Percentiles rank a stretch among this genome's conserved stretches.
Conservation (phyloP, 768 basidiomycete species). For the Mycena sanguinolenta region DNA sequence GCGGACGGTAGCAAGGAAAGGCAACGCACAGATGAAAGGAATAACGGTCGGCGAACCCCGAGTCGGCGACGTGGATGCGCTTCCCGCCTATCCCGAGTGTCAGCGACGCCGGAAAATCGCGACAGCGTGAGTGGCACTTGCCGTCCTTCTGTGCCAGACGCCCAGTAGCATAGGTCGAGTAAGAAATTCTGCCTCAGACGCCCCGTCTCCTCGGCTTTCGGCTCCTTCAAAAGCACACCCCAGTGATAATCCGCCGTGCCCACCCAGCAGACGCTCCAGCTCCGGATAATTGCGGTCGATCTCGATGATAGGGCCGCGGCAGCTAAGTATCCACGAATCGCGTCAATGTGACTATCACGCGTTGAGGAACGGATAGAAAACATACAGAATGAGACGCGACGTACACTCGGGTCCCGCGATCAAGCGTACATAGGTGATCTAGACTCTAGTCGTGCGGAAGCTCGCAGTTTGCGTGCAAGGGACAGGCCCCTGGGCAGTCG, state of each 20-base stretch:
- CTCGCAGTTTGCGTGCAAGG: constrained; percentile 62
- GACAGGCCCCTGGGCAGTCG: constrained; percentile 63
- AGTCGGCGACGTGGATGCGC: constrained; percentile 53
- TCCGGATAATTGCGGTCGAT: constrained; percentile 54
- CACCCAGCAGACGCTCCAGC: constrained; percentile 58
- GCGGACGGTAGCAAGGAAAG: no score
- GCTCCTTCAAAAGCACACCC: constrained; percentile 58
- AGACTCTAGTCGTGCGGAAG: constrained; percentile 53
- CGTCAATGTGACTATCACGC: background rate
- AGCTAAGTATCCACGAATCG: no score
- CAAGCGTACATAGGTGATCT: constrained; percentile 60
- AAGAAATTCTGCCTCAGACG: constrained; percentile 57
- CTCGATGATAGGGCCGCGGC: constrained; percentile 63
- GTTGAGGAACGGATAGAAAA: background rate
- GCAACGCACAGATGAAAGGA: constrained; percentile 49
- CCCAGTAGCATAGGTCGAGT: constrained; percentile 55
- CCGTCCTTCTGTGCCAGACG: constrained; percentile 65
- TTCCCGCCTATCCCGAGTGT: constrained; percentile 60
- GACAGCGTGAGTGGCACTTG: no score
- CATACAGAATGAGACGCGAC: no score
- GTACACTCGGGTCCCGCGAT: constrained; percentile 62
- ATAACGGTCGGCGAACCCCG: constrained; percentile 58
- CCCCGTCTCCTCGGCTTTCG: constrained; percentile 51
- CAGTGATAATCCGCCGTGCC: constrained; percentile 68
- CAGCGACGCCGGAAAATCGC: no score